Percentiles rank a stretch among this genome's conserved stretches.
phyloP scores from a whole-genome alignment of 768 basidiomycete genomes.

The Phanerochaete carnosa region DNA sequence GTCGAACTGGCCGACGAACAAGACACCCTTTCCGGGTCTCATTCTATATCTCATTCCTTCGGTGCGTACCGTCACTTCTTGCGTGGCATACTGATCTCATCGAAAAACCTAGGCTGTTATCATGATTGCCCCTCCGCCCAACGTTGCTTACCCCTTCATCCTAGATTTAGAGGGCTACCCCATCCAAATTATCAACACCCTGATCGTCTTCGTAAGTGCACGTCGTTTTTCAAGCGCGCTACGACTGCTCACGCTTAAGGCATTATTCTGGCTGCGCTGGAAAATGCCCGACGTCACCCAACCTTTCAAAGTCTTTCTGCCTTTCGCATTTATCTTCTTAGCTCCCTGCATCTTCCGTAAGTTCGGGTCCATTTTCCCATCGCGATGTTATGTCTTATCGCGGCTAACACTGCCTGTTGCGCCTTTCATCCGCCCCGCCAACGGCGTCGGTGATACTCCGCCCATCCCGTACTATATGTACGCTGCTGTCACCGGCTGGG shows the following conservation, averaged over 20 bases:
- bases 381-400: no score
- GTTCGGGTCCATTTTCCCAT: conserved; percentile 14
- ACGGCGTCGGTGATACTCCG: conserved; percentile 55
- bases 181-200: conserved; percentile 51
- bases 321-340: conserved; percentile 52
- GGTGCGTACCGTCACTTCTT: conserved; percentile 22
- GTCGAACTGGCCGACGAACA: conserved; percentile 58
- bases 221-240: background rate
- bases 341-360: conserved; percentile 47
- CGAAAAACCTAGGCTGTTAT: conserved; percentile 36
- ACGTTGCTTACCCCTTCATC: conserved; percentile 58
- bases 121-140: conserved; percentile 50
- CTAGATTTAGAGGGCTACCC: conserved; percentile 55
- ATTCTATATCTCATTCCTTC: conserved; percentile 55
- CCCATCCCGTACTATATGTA: conserved; percentile 62
- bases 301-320: conserved; percentile 63
- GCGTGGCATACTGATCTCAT: background rate
- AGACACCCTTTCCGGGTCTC: conserved; percentile 52
- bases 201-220: conserved; percentile 47
- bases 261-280: conserved; percentile 55
- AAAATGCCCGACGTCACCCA: conserved; percentile 41
- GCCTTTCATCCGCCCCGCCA: conserved; percentile 53
- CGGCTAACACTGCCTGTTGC: conserved; percentile 41
- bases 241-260: conserved; percentile 12
- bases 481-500: conserved; percentile 52